Base-by-base conservation (phyloP, 192 early-diverging fungal genomes). In the Ambispora gerdemannii region DNA sequence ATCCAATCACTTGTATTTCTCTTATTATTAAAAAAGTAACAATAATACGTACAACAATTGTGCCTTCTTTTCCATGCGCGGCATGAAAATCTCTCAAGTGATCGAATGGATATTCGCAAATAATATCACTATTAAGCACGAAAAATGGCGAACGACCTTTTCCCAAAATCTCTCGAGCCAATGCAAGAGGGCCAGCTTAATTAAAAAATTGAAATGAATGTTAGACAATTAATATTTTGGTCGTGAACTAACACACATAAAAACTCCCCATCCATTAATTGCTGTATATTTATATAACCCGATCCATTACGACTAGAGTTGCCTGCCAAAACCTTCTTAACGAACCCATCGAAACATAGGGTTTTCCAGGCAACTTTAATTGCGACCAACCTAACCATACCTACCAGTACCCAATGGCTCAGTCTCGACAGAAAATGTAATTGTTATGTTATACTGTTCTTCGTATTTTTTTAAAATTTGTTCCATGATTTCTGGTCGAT, bases 41-140 rank as follows among this genome's bases (percentile, higher is more conserved):
- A n/a, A n/a, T n/a, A 43, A 31, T 59, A 76, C 79, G 58, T 82
- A 83, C 88, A 68, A 99, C 84, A 78, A 99, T 92, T 63, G 97
- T 98, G 61, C 96, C 97, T 78, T 99, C 96, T 58, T 84, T 78
- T 30, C 96, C 95, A 77, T 99, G 97, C 69, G 81, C 77, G 27
- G 82, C 74, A 76, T 99, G 97, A 90, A 98, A 98, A 72, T 89
- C 88, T 66, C 89, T 80, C 66, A 99, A 82, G 49, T 89, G 81
- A 52, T 91, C 84, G 78, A 99, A 98, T 35, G 96, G 97, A 80
- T 94, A 99, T 51, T 98, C 97, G 83, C 97, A 99, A 59, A 95
- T 99, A 27, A 99, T 93, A 83, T 99, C 97, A 73, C 90, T 91
- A 87, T 99, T 99, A 49, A 99, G 87, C 28, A 99, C 97, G 85